These are phyloP conservation scores for Saccharomyces mikatae DNA, from an alignment of 805 yeast species.

Conservation along the genomic window DNA sequence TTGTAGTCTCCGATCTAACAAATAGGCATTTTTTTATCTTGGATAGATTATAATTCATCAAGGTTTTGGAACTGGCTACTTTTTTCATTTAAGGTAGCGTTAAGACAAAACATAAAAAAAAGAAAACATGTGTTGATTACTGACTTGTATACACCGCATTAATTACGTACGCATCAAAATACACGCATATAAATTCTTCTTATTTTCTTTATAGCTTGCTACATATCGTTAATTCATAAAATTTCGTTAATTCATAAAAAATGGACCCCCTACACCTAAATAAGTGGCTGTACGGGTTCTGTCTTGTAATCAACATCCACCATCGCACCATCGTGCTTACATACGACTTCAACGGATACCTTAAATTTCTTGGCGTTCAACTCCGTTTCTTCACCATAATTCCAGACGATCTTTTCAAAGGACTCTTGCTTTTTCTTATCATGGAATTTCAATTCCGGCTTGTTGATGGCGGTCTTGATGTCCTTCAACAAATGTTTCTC, in stretches of 20 bases:
- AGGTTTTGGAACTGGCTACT: too few species aligned
- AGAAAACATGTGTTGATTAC: background rate
- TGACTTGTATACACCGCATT: background rate
- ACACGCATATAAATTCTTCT: background rate
- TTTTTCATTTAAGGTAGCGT: background rate
- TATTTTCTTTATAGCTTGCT: background rate
- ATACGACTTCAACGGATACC: conserved; percentile 52
- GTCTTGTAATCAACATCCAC: conserved; percentile 62
- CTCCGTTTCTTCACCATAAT: conserved; percentile 47
- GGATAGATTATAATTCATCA: background rate
- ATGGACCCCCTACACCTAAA: background rate
- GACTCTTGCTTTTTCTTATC: conserved; percentile 41
- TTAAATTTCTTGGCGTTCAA: conserved; percentile 59
- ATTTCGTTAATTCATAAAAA: background rate
- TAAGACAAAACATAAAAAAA: background rate
- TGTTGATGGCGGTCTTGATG: conserved; percentile 53
- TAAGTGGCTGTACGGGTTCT: conserved; percentile 29
- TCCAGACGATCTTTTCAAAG: conserved; percentile 51
- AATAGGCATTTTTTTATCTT: conserved; percentile 18
- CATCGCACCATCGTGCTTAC: conserved; percentile 57
- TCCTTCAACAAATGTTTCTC: conserved; percentile 63
- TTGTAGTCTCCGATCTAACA: conserved; percentile 31
- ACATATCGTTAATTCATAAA: background rate
- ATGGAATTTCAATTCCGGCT: conserved; percentile 41
- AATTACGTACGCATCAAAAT: background rate